Percentiles rank a stretch among this genome's conserved stretches.
Evolutionary conservation across 345 rosid genomes (phyloP).

Genomic region (Schrenkiella parvula): DNA sequence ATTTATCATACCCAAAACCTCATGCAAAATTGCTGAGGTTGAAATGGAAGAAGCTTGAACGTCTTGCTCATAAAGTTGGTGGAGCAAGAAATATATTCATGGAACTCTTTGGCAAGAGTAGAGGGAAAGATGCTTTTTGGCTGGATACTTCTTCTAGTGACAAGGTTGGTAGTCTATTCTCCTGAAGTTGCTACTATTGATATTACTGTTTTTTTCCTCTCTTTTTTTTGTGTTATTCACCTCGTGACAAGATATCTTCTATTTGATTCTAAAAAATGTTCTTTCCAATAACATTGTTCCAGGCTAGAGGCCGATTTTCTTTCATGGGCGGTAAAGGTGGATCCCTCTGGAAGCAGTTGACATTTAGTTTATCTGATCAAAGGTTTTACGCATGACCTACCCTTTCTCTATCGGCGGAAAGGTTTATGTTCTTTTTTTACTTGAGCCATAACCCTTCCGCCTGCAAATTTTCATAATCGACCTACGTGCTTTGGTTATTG

Average conservation of each 20-base stretch:
- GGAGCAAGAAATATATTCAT: slow-evolving; percentile 73
- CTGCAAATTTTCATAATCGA: slow-evolving; percentile 7
- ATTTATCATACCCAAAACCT: slow-evolving; percentile 26
- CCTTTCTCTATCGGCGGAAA: slow-evolving; percentile 31
- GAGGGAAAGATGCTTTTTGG: slow-evolving; percentile 83
- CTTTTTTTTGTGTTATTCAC: background rate
- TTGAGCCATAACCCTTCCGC: slow-evolving; percentile 8
- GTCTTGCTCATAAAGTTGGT: slow-evolving; percentile 56
- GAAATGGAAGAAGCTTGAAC: slow-evolving; percentile 75
- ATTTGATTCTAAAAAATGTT: background rate
- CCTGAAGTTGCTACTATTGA: background rate
- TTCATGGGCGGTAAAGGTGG: slow-evolving; percentile 97
- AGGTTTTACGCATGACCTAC: slow-evolving; percentile 49
- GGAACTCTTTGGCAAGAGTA: slow-evolving; percentile 49
- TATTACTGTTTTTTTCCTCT: background rate
- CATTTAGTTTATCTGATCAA: slow-evolving; percentile 65
- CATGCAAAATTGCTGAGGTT: slow-evolving; percentile 47
- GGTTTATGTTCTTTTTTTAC: slow-evolving; percentile 26
- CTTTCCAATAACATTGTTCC: slow-evolving; percentile 16
- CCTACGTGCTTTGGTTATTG: slow-evolving; percentile 4
- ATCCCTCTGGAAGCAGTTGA: slow-evolving; percentile 90
- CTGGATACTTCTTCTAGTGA: slow-evolving; percentile 92
- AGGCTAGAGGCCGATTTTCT: slow-evolving; percentile 91
- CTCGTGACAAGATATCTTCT: background rate
- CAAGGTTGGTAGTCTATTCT: slow-evolving; percentile 50